These are phyloP conservation scores for Sporisorium sorghi DNA, from an alignment of 1,284 basidiomycete genomes.

Conservation along the genomic window DNA sequence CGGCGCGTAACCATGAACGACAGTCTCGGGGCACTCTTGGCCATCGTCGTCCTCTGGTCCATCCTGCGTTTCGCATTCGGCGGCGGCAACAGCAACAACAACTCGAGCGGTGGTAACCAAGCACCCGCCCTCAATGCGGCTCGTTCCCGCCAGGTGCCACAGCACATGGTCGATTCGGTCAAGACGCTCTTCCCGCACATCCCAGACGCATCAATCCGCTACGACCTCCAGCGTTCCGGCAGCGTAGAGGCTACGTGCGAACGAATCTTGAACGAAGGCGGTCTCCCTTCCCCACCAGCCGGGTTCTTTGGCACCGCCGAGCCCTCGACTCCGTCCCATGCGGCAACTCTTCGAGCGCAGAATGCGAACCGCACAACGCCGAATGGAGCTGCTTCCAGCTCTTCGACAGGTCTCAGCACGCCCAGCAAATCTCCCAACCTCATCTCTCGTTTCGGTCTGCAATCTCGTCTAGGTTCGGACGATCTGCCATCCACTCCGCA, in stretches of 20 bases:
- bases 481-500: constrained; percentile 16
- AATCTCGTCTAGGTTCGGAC: constrained; percentile 29
- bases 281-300: constrained; percentile 52
- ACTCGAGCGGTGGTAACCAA: constrained; percentile 6
- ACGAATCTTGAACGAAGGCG: constrained; percentile 61
- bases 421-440: constrained; percentile 42
- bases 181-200: constrained; percentile 64
- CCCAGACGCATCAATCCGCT: constrained; percentile 60
- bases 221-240: constrained; percentile 57
- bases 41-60: constrained; percentile 62
- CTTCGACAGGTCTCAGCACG: constrained; percentile 19
- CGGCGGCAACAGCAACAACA: constrained; percentile 27
- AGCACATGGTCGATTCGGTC: constrained; percentile 61
- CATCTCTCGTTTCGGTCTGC: constrained; percentile 53
- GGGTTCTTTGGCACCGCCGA: constrained; percentile 49
- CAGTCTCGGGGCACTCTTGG: constrained; percentile 61
- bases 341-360: constrained; percentile 24
- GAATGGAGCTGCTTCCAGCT: constrained; percentile 18
- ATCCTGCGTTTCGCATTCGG: constrained; percentile 61
- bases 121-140: constrained; percentile 39
- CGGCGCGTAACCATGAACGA: constrained; percentile 59
- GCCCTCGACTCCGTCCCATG: constrained; percentile 23
- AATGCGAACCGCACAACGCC: constrained; percentile 25
- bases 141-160: constrained; percentile 42
- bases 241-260: constrained; percentile 63